Base-by-base conservation (phyloP, 1,284 basidiomycete species). In the Phlebopus sp. region DNA sequence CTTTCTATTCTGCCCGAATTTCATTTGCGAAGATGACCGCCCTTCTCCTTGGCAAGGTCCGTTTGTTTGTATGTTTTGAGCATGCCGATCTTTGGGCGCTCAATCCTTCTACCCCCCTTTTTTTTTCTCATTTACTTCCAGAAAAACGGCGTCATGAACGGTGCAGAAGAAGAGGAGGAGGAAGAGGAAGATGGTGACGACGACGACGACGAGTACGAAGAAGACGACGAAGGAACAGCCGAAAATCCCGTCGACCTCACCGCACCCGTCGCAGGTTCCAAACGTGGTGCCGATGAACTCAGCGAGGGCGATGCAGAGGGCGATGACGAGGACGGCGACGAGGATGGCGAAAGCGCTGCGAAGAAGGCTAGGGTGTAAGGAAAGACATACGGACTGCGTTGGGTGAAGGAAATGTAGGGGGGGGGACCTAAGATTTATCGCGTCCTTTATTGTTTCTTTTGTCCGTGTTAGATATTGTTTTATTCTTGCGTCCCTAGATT, bases 311-410 rank as follows among this genome's bases (percentile, higher is more conserved):
- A 52, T 19, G 43, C 31, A 3, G 11, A 21, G 10, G 43, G 31
- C 10, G 63, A 53, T 2, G 62, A 52, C 1, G 57, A 49, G 0
- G 52, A 53, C 0, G 59, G 21, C 3, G 53, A 46, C 5, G 30
- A 2, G 4, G 54, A 47, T 11, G 54, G 32, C 14, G 37, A 55
- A 47, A 50, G 21, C 8, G 49, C 35, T 8, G 2, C 48, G 11
- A 63, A 63, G 45, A 63, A 67, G 35, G 53, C 40, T 14, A 63
- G 38, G 46, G 64, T 65, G 35, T 63, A 51, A 37, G 32, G 17
- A 21, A 8, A 7, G 31, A 17, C 17, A 7, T 37, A n/a, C 25
- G 25, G 32, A 15, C 37, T 18, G 25, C 8, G 6, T 48, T 10
- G 29, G 15, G 49, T 15, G 36, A 31, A n/a, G n/a, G n/a, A n/a